Evolutionary conservation across 2,329 filamentous ascomycete species (phyloP).

Genomic region (Neonectria faginata): DNA sequence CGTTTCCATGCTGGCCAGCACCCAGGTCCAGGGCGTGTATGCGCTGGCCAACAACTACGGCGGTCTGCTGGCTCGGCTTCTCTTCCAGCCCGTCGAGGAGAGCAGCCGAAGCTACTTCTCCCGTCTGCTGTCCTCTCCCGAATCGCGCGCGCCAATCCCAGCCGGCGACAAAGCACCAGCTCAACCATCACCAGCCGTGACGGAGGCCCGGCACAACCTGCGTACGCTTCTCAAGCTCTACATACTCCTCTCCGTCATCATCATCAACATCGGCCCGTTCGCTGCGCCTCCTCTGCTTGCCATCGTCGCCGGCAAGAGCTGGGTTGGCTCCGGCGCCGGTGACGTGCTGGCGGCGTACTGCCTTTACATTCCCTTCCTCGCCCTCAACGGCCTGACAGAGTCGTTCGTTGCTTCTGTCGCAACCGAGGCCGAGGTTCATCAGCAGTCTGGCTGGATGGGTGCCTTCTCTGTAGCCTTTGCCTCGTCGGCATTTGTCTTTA

Average conservation of each 20-base stretch:
- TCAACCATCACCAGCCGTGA: slow-evolving; percentile 47
- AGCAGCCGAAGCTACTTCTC: slow-evolving; percentile 91
- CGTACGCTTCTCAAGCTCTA: slow-evolving; percentile 78
- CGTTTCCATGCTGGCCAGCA: slow-evolving; percentile 79
- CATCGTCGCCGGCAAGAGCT: slow-evolving; percentile 80
- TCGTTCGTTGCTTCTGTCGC: slow-evolving; percentile 93
- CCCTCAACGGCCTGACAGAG: slow-evolving; percentile 90
- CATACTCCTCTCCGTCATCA: slow-evolving; percentile 75
- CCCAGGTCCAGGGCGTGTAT: slow-evolving; percentile 89
- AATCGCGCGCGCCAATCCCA: slow-evolving; percentile 26
- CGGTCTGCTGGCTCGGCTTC: slow-evolving; percentile 84
- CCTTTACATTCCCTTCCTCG: slow-evolving; percentile 92
- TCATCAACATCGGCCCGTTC: slow-evolving; percentile 78
- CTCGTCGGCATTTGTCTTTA: slow-evolving; percentile 77
- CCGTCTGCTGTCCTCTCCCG: slow-evolving; percentile 70
- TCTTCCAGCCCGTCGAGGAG: slow-evolving; percentile 97
- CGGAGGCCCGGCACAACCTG: slow-evolving; percentile 65
- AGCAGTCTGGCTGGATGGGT: slow-evolving; percentile 86
- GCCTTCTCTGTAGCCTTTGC: slow-evolving; percentile 83
- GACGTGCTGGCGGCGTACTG: slow-evolving; percentile 83
- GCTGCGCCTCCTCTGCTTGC: slow-evolving; percentile 79
- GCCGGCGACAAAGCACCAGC: slow-evolving; percentile 36
- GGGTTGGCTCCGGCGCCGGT: slow-evolving; percentile 80
- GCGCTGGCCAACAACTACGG: slow-evolving; percentile 96
- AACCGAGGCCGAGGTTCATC: slow-evolving; percentile 77